Evolutionary conservation across 495 filamentous ascomycete genomes (phyloP), one percentile per base, ranked within the genome.

Genomic region (Extremus antarcticus): DNA sequence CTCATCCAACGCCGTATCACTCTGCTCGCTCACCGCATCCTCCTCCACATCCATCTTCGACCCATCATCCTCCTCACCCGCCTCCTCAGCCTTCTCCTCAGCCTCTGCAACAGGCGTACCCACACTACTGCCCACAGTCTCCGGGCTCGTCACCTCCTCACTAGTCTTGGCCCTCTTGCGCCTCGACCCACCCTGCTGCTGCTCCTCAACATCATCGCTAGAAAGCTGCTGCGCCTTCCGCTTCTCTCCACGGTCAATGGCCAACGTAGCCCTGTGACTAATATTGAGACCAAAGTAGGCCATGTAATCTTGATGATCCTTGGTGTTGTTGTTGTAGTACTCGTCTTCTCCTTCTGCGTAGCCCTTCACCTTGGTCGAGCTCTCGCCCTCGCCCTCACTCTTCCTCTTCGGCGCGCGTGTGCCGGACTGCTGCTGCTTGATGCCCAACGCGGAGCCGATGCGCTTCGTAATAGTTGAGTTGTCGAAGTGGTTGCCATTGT

Each of bases 381-480:
- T n/a, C n/a, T n/a, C n/a, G n/a, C n/a, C 25, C 17, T 47, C 32
- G 17, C 38, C 46, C 2, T 55, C 47, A 16, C 22, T 25, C 7
- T 47, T 20, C 38, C 29, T 45, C 46, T n/a, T 24, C 1, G n/a
- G 20, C 17, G 1, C 1, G 23, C 47, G 45, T 3, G 24, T n/a
- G 11, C 25, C 13, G 9, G 10, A 2, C 21, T 54, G 48, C 13
- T 50, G 16, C 41, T 62, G 59, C 56, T 62, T 62, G 55, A 58
- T 50, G n/a, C 59, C 59, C 13, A 62, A 22, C 3, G 59, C 59
- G 11, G 55, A 41, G 17, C 50, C 47, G 24, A 62, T 58, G 29
- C 59, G 59, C 55, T 62, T 62, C 20, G 59, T 62, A 20, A 62
- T 49, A 15, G 59, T 62, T 13, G 59, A 50, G 51, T 58, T 58